phyloP scores from a whole-genome alignment of 176 grass and related monocot genomes.

The Bromus sterilis region DNA sequence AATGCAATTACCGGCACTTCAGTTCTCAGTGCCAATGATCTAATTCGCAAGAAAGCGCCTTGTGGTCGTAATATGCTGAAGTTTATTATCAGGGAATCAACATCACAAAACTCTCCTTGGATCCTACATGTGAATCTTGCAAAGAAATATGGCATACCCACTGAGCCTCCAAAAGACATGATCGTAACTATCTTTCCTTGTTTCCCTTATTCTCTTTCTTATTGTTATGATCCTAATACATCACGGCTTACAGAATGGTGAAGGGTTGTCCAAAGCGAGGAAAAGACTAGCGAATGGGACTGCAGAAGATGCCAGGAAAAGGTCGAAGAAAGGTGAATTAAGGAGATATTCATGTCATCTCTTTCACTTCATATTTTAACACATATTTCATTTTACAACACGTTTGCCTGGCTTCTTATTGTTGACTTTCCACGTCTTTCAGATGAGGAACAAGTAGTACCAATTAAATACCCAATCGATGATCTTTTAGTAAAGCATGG shows the following conservation, averaged over 20 bases:
- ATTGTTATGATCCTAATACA: constrained; percentile 23
- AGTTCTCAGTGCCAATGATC: constrained; percentile 51
- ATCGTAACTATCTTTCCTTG: constrained; percentile 37
- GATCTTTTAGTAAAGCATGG: constrained; percentile 55
- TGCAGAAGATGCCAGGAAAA: constrained; percentile 23
- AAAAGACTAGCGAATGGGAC: constrained; percentile 42
- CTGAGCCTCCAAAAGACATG: constrained; percentile 54
- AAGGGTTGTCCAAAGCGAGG: constrained; percentile 33
- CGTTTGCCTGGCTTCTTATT: constrained; percentile 1
- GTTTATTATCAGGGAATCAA: constrained; percentile 67
- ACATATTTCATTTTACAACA: constrained; percentile 2
- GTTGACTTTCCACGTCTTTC: constrained; percentile 28
- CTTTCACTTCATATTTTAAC: constrained; percentile 8
- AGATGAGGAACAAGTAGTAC: constrained; percentile 26
- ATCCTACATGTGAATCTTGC: constrained; percentile 66
- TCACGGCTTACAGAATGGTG: constrained; percentile 38
- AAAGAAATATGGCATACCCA: constrained; percentile 55
- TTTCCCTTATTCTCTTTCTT: constrained; percentile 5
- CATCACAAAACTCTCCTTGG: constrained; percentile 65
- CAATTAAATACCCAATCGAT: constrained; percentile 79
- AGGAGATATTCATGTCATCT: constrained; percentile 3
- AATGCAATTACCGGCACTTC: constrained; percentile 52
- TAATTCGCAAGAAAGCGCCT: constrained; percentile 56
- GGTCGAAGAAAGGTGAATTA: constrained; percentile 37
- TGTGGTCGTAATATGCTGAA: constrained; percentile 51